Base-by-base conservation (phyloP, 2,329 filamentous ascomycete species). In the Colletotrichum musicola region DNA sequence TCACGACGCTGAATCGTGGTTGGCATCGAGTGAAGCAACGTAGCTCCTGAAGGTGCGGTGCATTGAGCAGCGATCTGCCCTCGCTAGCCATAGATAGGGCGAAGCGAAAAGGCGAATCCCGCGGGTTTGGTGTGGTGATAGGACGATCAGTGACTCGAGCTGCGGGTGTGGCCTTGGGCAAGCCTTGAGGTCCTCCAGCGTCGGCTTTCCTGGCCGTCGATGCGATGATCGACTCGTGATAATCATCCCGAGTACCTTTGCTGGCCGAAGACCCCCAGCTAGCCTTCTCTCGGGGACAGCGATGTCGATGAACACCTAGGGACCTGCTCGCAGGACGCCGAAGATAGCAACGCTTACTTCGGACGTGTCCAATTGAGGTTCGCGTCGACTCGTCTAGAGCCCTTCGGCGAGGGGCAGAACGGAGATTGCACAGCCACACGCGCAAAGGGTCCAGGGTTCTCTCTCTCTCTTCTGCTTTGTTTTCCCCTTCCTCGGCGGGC, bases 401-500 rank as follows among this genome's bases (percentile, higher is more conserved):
- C 22, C 38, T 55, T 59, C 44, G 44, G 18, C 25, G 50, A 54
- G 63, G 63, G 57, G 67, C 63, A 54, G 54, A 59, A 57, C 57
- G 64, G 64, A 58, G 64, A 69, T 62, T 69, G 53, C 67, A 68
- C 67, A 69, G 67, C 67, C 67, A 69, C 67, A 68, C 20, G 20
- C 46, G 12, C 20, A 25, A 68, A 63, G 64, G 63, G 67, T 68
- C 57, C 64, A 69, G 67, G 66, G 63, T 51, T 68, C 40, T 54
- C 46, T 44, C 4, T 47, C 25, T 20, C 77, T 81, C 81, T 80
- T 71, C 57, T 71, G 67, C 46, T 38, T 74, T 54, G n/a, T 13
- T 22, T 35, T 42, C 27, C 6, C 30, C 30, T 35, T 35, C 10
- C 30, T 42, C 16, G 40, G 40, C 40, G 40, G 40, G 40, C 40